Percentiles rank a stretch among this genome's conserved stretches.
Conservation (phyloP, 2,329 filamentous ascomycete species). For the Fusarium sulawesiense region DNA sequence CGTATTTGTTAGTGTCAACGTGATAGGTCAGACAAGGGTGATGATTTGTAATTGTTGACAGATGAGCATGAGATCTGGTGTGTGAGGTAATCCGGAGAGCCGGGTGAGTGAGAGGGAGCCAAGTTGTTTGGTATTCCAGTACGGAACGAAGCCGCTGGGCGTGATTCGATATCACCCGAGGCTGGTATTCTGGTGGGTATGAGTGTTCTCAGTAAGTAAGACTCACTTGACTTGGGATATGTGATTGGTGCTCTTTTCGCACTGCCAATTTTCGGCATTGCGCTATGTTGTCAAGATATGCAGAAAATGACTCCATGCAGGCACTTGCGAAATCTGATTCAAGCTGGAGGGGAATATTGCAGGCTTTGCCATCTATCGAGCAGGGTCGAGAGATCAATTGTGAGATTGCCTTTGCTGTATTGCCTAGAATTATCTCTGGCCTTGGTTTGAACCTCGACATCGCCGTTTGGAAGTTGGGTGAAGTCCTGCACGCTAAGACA, state of each 20-base stretch:
- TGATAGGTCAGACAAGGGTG: background rate
- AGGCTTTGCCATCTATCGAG: too few species aligned
- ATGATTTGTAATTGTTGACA: background rate
- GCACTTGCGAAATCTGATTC: too few species aligned
- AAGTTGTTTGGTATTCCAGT: background rate
- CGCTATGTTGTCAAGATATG: background rate
- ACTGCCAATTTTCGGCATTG: background rate
- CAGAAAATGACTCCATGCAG: background rate
- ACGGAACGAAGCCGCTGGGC: background rate
- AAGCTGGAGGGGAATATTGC: too few species aligned
- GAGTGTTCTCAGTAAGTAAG: background rate
- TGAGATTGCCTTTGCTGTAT: too few species aligned
- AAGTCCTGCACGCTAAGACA: too few species aligned
- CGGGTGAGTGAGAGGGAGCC: background rate
- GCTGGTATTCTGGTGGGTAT: background rate
- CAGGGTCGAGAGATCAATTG: too few species aligned
- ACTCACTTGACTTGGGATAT: background rate
- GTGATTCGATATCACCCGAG: background rate
- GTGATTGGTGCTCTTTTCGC: fast-evolving
- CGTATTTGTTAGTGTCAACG: background rate
- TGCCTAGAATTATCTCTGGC: too few species aligned
- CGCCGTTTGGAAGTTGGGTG: too few species aligned
- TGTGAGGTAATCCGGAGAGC: background rate
- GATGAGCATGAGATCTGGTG: background rate
- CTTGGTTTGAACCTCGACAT: too few species aligned